phyloP scores from a whole-genome alignment of 202 grass and related monocot genomes.

The Brachypodium distachyon region DNA sequence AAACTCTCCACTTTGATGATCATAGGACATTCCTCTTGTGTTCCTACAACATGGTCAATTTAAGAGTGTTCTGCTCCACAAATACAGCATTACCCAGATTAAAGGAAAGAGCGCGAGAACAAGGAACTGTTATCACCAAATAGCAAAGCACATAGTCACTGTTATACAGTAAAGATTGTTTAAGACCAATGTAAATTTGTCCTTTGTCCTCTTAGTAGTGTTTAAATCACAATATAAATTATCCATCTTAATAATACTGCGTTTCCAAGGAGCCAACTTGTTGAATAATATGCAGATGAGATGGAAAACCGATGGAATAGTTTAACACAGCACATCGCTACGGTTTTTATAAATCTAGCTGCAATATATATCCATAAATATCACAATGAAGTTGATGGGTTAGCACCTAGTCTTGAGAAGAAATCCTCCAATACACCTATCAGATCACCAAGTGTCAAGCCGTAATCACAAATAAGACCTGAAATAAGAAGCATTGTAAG shows the following conservation, averaged over 20 bases:
- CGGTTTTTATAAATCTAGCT: neutral
- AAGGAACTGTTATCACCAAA: neutral
- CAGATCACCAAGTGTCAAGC: slow-evolving; percentile 84
- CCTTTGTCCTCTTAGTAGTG: neutral
- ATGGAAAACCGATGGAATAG: neutral
- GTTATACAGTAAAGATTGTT: neutral
- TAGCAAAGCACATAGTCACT: neutral
- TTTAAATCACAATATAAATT: neutral
- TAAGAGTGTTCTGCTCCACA: neutral
- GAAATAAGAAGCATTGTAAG: slow-evolving; percentile 26
- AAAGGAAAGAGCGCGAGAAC: neutral
- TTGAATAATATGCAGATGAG: neutral
- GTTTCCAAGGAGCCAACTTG: neutral
- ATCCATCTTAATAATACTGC: neutral
- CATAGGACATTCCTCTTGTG: neutral
- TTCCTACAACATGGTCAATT: neutral
- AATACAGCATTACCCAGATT: neutral
- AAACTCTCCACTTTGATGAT: neutral
- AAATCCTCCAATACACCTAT: slow-evolving; percentile 95
- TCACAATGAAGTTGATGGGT: neutral
- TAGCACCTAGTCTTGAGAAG: slow-evolving; percentile 73
- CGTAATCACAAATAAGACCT: slow-evolving; percentile 93
- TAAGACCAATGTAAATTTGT: neutral
- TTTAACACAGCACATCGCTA: neutral
- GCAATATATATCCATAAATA: slow-evolving; percentile 1